phyloP scores from a whole-genome alignment of 2,329 filamentous ascomycete genomes.

The Xylariaceae sp. region DNA sequence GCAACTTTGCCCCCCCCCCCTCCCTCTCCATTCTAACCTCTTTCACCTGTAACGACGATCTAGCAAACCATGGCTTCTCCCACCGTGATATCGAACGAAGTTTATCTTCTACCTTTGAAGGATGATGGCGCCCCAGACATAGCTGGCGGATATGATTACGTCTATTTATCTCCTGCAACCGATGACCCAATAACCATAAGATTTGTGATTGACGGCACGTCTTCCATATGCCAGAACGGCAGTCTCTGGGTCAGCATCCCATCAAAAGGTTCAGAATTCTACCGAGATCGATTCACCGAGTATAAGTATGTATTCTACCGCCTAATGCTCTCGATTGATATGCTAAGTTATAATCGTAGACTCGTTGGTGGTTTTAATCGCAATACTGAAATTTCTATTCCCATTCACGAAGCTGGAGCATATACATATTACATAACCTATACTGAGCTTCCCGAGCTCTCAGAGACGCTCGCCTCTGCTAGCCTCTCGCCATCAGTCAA shows the following conservation, averaged over 20 bases:
- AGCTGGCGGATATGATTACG: slow-evolving; percentile 83
- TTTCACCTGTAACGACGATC: neutral
- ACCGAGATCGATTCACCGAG: slow-evolving; percentile 73
- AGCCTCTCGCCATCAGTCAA: slow-evolving; percentile 49
- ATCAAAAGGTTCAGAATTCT: slow-evolving; percentile 66
- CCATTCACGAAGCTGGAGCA: slow-evolving; percentile 74
- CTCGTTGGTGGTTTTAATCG: slow-evolving; percentile 89
- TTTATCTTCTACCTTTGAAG: slow-evolving; percentile 85
- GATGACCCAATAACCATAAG: slow-evolving; percentile 72
- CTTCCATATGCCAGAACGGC: slow-evolving; percentile 89
- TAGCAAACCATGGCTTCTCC: slow-evolving; percentile 46
- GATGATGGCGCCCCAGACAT: slow-evolving; percentile 91
- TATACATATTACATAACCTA: slow-evolving; percentile 95
- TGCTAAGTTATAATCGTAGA: slow-evolving; percentile 41
- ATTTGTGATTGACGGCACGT: slow-evolving; percentile 89
- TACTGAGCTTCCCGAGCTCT: slow-evolving; percentile 74
- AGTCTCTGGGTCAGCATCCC: slow-evolving; percentile 97
- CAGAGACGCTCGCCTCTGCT: slow-evolving; percentile 46
- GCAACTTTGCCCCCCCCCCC: neutral
- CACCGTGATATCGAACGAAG: slow-evolving; percentile 61
- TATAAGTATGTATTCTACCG: slow-evolving; percentile 63
- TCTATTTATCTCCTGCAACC: slow-evolving; percentile 75
- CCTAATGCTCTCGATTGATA: neutral
- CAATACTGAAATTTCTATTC: slow-evolving; percentile 82
- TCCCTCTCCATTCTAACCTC: neutral